Base-by-base conservation (phyloP, 805 yeast genomes). In the Yarrowia sp. region DNA sequence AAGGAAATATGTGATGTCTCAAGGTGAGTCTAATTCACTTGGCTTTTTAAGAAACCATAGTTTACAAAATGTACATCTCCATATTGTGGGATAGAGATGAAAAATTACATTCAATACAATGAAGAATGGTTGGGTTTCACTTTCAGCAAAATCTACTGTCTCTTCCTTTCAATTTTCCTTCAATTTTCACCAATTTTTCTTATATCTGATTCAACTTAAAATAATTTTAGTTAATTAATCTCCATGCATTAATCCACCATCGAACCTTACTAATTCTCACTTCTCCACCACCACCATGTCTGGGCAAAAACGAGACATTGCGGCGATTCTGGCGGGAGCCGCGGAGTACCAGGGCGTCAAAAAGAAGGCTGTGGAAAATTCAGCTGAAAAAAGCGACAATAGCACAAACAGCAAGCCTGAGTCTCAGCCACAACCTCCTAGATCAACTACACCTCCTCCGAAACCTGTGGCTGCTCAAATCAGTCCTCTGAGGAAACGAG, bases 271-370 rank as follows among this genome's bases (percentile, higher is more conserved):
- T 13, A 9, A 9, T 34, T 34, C 12, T 17, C 17, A 24, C n/a
- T 34, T 38, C 40, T 10, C 17, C 42, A 34, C 8, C 42, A 2
- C 12, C 30, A 42, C 30, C 15, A 58, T 58, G 64, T 42, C 49
- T 33, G 50, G 50, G 7, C 49, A 43, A 33, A 58, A 58, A 43
- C 38, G 64, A 33, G 64, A 58, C 50, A 58, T 58, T 43, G 64
- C 64, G 8, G 64, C 64, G 2, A 58, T 58, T 4, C 33, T 58
- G 17, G n/a, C 33, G 9, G 64, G 64, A 0, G 64, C 40, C 3
- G 64, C 39, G 9, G 64, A 58, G 30, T 43, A 42, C 30, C 50
- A 58, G 40, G 64, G 64, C 8, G 8, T 20, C 6, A 58, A 58
- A 14, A 58, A 58, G 50, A 14, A 33, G 3, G 64, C 50, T 1